Percentiles rank a stretch among this genome's conserved stretches.
phyloP scores from a whole-genome alignment of 208 protist species.

The Lotmaria passim region DNA sequence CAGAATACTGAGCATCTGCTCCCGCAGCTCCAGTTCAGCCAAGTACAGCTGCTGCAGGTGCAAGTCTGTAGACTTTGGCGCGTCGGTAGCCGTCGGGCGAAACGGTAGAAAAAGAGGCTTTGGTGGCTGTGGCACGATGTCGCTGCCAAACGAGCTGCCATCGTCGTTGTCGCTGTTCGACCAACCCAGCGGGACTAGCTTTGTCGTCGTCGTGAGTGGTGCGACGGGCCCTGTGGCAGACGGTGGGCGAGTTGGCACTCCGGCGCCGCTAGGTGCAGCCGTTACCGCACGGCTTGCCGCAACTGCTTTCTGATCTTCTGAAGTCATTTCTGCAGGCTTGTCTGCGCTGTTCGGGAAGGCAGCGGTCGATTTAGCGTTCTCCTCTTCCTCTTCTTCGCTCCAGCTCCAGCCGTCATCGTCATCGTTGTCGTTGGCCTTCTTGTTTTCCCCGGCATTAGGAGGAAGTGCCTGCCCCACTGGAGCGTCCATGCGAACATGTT shows the following conservation, averaged over 20 bases:
- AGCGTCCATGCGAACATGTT: too few species aligned
- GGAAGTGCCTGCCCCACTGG: too few species aligned
- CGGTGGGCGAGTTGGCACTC: background rate
- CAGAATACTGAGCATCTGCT: conserved; percentile 18
- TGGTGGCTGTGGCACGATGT: background rate
- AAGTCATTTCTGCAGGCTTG: too few species aligned
- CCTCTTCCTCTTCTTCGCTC: conserved; percentile 2
- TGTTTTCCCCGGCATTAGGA: too few species aligned
- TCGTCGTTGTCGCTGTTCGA: conserved; percentile 13
- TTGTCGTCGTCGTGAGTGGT: background rate
- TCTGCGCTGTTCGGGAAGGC: background rate
- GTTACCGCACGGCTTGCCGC: background rate
- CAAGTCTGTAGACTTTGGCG: background rate
- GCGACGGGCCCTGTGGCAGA: background rate
- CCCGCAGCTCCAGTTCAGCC: conserved; percentile 23
- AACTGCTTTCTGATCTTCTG: background rate
- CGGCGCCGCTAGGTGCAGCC: background rate
- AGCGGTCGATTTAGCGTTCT: background rate
- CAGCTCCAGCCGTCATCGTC: conserved; percentile 4
- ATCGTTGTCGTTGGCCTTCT: background rate
- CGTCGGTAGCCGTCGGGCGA: background rate
- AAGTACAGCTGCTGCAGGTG: conserved; percentile 22
- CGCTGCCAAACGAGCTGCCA: background rate
- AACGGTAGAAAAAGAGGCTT: background rate
- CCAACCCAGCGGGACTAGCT: background rate